Percentiles rank a stretch among this genome's conserved stretches.
These are phyloP conservation scores for Penicillium sp. DNA, from an alignment of 2,329 filamentous ascomycete genomes.

Conservation along the genomic window DNA sequence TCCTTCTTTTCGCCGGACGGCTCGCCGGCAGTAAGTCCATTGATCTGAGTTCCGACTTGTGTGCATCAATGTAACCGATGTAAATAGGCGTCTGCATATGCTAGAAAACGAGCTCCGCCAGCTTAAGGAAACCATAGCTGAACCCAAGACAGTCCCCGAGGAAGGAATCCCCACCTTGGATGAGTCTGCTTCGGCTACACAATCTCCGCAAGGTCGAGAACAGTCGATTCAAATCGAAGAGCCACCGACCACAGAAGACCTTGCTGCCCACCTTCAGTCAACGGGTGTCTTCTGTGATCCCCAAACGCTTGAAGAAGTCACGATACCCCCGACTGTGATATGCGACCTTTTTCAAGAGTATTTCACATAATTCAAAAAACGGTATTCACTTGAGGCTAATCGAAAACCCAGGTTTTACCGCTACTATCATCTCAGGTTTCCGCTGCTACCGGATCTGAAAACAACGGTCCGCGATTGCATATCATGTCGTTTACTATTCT, in stretches of 20 bases:
- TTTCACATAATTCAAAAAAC: background rate
- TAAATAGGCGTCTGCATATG: background rate
- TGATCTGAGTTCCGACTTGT: too few relatives aligned
- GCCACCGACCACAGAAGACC: background rate
- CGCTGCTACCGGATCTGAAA: background rate
- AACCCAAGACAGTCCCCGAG: background rate
- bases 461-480: background rate
- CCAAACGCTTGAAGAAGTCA: background rate
- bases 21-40: background rate
- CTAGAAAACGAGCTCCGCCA: slow-evolving; percentile 1
- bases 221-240: background rate
- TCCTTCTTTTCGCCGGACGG: background rate
- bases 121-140: background rate
- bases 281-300: background rate
- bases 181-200: background rate
- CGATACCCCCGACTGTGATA: background rate
- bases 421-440: background rate
- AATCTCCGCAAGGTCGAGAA: background rate
- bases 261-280: background rate
- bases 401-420: background rate
- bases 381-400: background rate
- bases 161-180: background rate
- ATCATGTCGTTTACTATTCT: background rate
- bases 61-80: background rate
- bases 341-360: background rate